Evolutionary conservation across 202 grass and related monocot species (phyloP), one percentile per base, ranked within the genome.

Genomic region (Miscanthus sacchariflorus): DNA sequence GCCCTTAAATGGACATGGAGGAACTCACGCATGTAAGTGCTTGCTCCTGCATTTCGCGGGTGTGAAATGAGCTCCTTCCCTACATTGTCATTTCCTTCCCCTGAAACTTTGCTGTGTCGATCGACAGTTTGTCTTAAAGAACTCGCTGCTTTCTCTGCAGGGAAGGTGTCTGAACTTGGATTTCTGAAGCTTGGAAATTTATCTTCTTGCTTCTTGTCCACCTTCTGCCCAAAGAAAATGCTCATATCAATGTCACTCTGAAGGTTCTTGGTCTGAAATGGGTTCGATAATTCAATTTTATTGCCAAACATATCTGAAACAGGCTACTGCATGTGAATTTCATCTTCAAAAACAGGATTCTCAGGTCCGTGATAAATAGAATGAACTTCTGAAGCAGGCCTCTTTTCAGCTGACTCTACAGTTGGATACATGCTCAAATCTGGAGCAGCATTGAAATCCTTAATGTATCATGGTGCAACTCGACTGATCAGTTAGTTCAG

Each of bases 181-280:
- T 66, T 88, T 33, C 70, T 78, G 77, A 77, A 77, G 66, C 65
- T 46, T 27, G 80, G 43, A 56, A 77, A 88, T 21, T 82, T 58
- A 42, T 82, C 78, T 85, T 88, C 81, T 76, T 85, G 84, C 71
- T 71, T 88, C 65, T 67, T 85, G 77, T 88, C 77, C 84, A 65
- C 72, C 72, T 88, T 88, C 35, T 91, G 42, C 35, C 52, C 72
- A 80, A 85, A 82, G 43, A 85, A 88, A 82, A 44, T 85, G 52
- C 13, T 72, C 82, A 68, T 45, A 78, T 78, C 82, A 70, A 88
- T 85, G 36, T 85, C 78, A 50, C 13, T 77, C 30, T 18, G 64
- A 85, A 85, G 63, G 39, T 80, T 5, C 48, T 7, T 81, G 49
- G 33, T 27, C 52, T 18, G 12, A 39, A 78, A 85, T 66, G 77